phyloP scores from a whole-genome alignment of 2,329 filamentous ascomycete species.

The Metarhizium humberi region DNA sequence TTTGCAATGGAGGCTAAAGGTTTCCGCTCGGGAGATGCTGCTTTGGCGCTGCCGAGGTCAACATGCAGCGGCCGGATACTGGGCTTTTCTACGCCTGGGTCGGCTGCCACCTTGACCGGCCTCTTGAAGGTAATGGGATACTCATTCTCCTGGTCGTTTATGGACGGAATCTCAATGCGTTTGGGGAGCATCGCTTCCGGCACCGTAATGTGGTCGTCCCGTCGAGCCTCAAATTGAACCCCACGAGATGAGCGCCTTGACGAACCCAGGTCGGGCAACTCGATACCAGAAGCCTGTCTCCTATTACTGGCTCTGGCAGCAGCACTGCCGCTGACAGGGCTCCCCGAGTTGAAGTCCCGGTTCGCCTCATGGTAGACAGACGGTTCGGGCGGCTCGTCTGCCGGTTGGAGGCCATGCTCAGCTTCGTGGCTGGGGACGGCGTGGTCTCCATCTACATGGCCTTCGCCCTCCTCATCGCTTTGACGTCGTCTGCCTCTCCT shows the following conservation, averaged over 20 bases:
- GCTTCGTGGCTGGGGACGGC: slow-evolving; percentile 31
- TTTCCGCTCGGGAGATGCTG: slow-evolving; percentile 45
- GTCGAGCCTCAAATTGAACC: slow-evolving; percentile 11
- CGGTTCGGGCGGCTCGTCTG: slow-evolving; percentile 28
- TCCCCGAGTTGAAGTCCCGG: slow-evolving; percentile 47
- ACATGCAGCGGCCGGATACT: slow-evolving; percentile 40
- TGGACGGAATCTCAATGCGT: slow-evolving; percentile 49
- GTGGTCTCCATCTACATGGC: slow-evolving; percentile 31
- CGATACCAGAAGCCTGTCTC: slow-evolving; percentile 27
- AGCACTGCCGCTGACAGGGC: slow-evolving; percentile 43
- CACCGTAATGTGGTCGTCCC: slow-evolving; percentile 11
- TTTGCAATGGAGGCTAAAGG: slow-evolving; percentile 44
- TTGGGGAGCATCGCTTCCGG: slow-evolving; percentile 10
- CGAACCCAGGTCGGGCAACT: slow-evolving; percentile 21
- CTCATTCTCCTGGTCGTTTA: slow-evolving; percentile 79
- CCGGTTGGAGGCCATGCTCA: slow-evolving; percentile 25
- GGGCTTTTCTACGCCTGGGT: slow-evolving; percentile 46
- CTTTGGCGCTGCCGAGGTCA: slow-evolving; percentile 28
- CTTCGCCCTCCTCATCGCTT: slow-evolving; percentile 56
- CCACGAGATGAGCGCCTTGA: slow-evolving; percentile 21
- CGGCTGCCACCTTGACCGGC: slow-evolving; percentile 42
- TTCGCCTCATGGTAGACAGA: slow-evolving; percentile 34
- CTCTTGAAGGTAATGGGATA: slow-evolving; percentile 59
- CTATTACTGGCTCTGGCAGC: slow-evolving; percentile 33
- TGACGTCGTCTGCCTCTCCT: slow-evolving; percentile 60